Evolutionary conservation across 2,329 filamentous ascomycete genomes (phyloP), one percentile per base, ranked within the genome.

Genomic region (Neurospora sp.): DNA sequence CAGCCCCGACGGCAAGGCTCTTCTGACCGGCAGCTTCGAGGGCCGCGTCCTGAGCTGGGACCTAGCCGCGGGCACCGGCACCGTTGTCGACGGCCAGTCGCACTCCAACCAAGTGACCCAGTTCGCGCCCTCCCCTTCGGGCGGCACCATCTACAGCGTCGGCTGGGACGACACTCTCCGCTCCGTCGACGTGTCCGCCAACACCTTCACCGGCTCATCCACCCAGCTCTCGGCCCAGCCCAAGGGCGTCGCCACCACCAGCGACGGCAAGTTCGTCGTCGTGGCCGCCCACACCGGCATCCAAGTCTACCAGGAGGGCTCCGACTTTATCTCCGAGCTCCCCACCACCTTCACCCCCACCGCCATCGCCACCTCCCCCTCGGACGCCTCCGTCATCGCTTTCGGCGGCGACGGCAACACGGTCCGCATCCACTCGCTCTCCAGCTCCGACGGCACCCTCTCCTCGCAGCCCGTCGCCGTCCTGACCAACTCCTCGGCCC

Each of bases 121-220:
- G 68, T 90, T 99, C 73, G 83, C 90, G 2, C 11, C 23, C 23
- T 82, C 88, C 0, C 83, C 83, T 8, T 78, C 83, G 4, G 38
- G 19, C 2, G 86, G 89, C 40, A 86, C 89, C 73, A 87, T 93
- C n/a, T 94, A 92, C 81, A 95, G 90, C 76, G 91, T 95, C 68
- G 94, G 90, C 73, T 99, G 95, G 96, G 96, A 99, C 78, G 96
- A 99, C 79, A 93, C 90, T 0, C 84, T 98, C 42, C 90, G 93
- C 72, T 90, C 87, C 62, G 85, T 96, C 42, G 93, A 97, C 73
- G 85, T 91, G 71, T 85, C 89, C 0, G 88, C 90, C 68, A 90
- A 89, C 76, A 92, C 90, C 0, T 97, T 96, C 79, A 85, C 90
- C 6, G 93, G 91, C 69, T 84, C 85, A 67, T 84, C 88, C 1